phyloP scores from a whole-genome alignment of 768 basidiomycete species.

The Lactifluus hygrophoroides region DNA sequence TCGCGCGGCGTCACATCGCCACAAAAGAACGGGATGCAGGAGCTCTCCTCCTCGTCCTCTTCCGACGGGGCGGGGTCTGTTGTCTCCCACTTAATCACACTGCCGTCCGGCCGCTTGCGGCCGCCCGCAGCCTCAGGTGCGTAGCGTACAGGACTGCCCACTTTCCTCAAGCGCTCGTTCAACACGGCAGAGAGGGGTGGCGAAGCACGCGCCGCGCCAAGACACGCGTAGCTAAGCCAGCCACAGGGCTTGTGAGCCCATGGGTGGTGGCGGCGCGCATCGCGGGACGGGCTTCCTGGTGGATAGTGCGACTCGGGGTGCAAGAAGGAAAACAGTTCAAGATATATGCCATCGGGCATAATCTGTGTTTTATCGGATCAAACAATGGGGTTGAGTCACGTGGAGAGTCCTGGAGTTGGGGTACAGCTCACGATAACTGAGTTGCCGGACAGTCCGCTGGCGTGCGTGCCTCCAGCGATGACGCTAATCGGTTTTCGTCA shows the following conservation, averaged over 20 bases:
- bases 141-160: slow-evolving; percentile 35
- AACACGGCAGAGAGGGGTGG: slow-evolving; percentile 42
- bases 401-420: neutral
- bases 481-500: slow-evolving; percentile 37
- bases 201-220: slow-evolving; percentile 37
- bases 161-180: slow-evolving; percentile 38
- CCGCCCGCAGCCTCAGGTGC: slow-evolving; percentile 42
- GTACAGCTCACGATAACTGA: slow-evolving; percentile 44
- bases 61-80: slow-evolving; percentile 32
- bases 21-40: slow-evolving; percentile 60
- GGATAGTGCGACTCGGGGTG: slow-evolving; percentile 48
- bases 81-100: slow-evolving; percentile 50
- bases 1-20: slow-evolving; percentile 58
- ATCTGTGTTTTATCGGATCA: slow-evolving; percentile 29
- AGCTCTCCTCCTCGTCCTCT: slow-evolving; percentile 20
- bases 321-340: slow-evolving; percentile 64
- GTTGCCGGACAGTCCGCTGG: slow-evolving; percentile 55
- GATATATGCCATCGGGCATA: slow-evolving; percentile 49
- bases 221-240: slow-evolving; percentile 62
- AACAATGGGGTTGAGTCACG: neutral
- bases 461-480: slow-evolving; percentile 55
- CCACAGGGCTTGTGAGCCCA: slow-evolving; percentile 51
- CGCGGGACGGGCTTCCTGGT: slow-evolving; percentile 37
- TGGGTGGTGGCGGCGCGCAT: slow-evolving; percentile 35
- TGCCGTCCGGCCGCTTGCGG: slow-evolving; percentile 46